Evolutionary conservation across 768 basidiomycete species (phyloP), one percentile per base, ranked within the genome.

Genomic region (Collybiopsis luxurians): DNA sequence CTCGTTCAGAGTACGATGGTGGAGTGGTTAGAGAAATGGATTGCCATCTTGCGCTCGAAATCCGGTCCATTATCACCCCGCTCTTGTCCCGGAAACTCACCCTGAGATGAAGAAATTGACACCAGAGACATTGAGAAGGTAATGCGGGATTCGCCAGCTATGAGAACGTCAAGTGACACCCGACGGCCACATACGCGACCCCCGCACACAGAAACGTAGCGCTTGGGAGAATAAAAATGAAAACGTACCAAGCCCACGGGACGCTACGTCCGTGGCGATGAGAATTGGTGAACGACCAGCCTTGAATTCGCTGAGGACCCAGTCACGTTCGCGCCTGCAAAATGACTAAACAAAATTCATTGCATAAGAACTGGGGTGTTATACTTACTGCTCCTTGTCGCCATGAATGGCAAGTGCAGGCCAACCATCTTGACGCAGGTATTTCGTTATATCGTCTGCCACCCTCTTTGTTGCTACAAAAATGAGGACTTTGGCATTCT

Each of bases 331-430:
- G 57, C 92, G 91, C 67, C 91, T 94, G 59, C 11, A 45, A 11
- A 6, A 31, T 28, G 4, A 26, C 42, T 65, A 40, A 60, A 53
- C 6, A 43, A n/a, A 39, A 42, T 4, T 7, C n/a, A 11, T n/a
- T 17, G 44, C 31, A 5, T 34, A 34, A 5, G 5, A 13, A 15
- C 11, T 19, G 21, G 19, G 34, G 30, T 9, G 47, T 51, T 34
- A 24, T 3, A 80, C 90, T 63, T 69, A 95, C 91, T 97, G 94
- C 78, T 95, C 95, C 75, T 99, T 99, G 78, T 99, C 97, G 66
- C 97, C 97, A 69, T 99, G 97, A 66, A 99, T 99, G 54, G 97
- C 96, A 39, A 99, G 79, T 11, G 97, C 97, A n/a, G 97, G 97
- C 97, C 97, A 99, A 15, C 97, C 97, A 67, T 99, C 97, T 79